Conservation (phyloP, 768 basidiomycete species). For the Xanthoconium stramineum region DNA sequence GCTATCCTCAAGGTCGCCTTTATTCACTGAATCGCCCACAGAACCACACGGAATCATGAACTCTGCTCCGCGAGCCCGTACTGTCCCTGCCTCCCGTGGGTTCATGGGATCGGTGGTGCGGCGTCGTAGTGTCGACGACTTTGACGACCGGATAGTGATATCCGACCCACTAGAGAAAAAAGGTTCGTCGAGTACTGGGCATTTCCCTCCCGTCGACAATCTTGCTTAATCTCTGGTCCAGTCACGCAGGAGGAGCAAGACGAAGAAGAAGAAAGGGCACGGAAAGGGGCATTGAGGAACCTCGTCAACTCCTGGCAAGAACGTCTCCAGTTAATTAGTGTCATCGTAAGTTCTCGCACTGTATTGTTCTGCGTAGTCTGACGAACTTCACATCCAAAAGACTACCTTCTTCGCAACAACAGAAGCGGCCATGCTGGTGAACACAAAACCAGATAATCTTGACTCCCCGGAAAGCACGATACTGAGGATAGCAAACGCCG, state of each 20-base stretch:
- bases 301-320: constrained; percentile 62
- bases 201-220: neutral
- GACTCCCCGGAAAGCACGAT: constrained; percentile 4
- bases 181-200: constrained; percentile 12
- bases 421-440: constrained; percentile 51
- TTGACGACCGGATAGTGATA: constrained; percentile 2
- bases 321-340: constrained; percentile 55
- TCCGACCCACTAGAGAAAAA: constrained; percentile 6
- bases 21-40: neutral
- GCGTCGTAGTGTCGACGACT: neutral
- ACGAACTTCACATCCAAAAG: constrained; percentile 27
- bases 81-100: constrained; percentile 8
- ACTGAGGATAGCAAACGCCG: constrained; percentile 40
- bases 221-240: constrained; percentile 11
- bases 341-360: constrained; percentile 44
- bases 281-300: constrained; percentile 44
- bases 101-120: constrained; percentile 15
- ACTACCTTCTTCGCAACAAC: constrained; percentile 62
- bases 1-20: neutral
- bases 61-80: constrained; percentile 2
- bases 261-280: constrained; percentile 41
- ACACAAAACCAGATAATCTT: constrained; percentile 32
- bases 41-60: constrained; percentile 10
- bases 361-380: neutral
- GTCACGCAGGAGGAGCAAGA: constrained; percentile 51